Evolutionary conservation across 441 rosid genomes (phyloP).

Genomic region (Syzygium syzygioides): DNA sequence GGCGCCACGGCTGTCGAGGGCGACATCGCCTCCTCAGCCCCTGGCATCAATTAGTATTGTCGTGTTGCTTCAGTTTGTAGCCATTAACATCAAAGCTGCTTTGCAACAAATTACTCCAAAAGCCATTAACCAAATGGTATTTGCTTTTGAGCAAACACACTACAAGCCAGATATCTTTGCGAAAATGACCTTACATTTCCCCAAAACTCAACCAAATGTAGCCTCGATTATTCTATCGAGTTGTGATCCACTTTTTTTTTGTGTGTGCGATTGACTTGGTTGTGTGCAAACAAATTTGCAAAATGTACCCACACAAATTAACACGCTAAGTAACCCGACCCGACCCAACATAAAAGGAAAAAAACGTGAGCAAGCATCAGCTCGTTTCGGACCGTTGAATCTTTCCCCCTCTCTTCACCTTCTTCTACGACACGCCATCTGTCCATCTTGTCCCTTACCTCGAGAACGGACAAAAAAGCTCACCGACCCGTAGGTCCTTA

Average conservation of each 20-base stretch:
- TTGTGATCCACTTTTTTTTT: neutral
- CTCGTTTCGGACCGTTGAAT: neutral
- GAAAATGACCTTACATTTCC: neutral
- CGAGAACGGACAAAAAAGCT: neutral
- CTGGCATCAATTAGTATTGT: rapidly evolving
- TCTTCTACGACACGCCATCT: neutral
- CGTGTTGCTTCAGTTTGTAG: rapidly evolving
- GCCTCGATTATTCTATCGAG: neutral
- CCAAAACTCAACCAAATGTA: rapidly evolving
- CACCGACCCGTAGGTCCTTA: no score
- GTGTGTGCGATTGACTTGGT: neutral
- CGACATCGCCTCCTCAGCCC: rapidly evolving
- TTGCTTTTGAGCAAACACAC: neutral
- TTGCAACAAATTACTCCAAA: neutral
- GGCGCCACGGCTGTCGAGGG: rapidly evolving
- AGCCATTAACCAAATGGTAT: neutral
- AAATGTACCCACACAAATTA: neutral
- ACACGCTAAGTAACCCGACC: neutral
- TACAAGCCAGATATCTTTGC: neutral
- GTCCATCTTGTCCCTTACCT: neutral
- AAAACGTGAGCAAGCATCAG: neutral
- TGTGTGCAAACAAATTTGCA: rapidly evolving
- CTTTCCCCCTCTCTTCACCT: neutral
- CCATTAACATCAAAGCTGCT: neutral
- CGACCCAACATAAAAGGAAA: neutral